Evolutionary conservation across 257 asterid species (phyloP), one percentile per base, ranked within the genome.

Genomic region (Petunia axillaris): DNA sequence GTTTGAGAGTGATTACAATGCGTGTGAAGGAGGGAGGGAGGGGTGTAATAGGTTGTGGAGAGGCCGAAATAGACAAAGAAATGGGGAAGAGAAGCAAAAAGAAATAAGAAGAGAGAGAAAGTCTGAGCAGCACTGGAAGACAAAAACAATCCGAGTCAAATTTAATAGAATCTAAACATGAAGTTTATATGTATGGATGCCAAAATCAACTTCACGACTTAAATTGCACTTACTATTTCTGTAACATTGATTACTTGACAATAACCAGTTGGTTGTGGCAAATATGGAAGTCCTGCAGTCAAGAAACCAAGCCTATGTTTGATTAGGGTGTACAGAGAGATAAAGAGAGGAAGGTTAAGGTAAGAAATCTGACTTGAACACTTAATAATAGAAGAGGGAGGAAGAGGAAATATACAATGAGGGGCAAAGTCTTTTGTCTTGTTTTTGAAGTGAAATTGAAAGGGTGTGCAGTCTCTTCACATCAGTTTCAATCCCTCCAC

Each of bases 361-460:
- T 36, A 25, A 68, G 76, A 68, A 67, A 68, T 68, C 57, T 68
- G 10, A 40, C 40, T 1, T 68, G 40, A 16, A 9, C 40, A 68
- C 57, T 68, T 44, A 2, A 7, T 43, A 68, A 68, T 68, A n/a
- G 44, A 44, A 25, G 15, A 3, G 1, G n/a, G 55, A 2, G 76
- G 8, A 43, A 44, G 76, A 43, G 39, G 57, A 68, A 8, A 11
- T 46, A 68, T 1, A 10, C n/a, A 39, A 68, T n/a, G 76, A 43
- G 39, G 75, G 37, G 8, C 55, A n/a, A 38, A n/a, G 55, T 36
- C 76, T 67, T 54, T 15, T 67, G 8, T 67, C 55, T 43, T 43
- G 4, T 44, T 67, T 66, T 67, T 67, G 4, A 67, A n/a, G 55
- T 67, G 41, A 67, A 67, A 25, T 39, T 67, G 75, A 40, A 67